Evolutionary conservation across 495 filamentous ascomycete genomes (phyloP), one percentile per base, ranked within the genome.

Genomic region (Paragyromitra xinjiangensis): DNA sequence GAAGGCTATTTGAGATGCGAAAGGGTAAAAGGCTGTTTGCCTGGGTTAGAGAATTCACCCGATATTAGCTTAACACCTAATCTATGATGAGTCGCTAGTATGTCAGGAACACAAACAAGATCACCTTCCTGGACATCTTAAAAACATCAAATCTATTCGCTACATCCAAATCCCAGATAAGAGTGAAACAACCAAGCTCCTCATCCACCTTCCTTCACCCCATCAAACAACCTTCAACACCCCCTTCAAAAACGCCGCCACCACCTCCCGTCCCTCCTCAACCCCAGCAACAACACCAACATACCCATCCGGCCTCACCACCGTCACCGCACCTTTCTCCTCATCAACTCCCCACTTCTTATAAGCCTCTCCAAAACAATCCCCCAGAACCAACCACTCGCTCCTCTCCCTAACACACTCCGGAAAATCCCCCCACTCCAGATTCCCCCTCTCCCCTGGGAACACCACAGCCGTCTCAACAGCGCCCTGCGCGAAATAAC

Each of bases 241-340:
- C 4, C 56, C 45, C 19, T 37, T 14, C 45, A 75, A 40, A 45
- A 70, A 75, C 34, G 14, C 26, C 44, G 75, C 45, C 7, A 81
- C 79, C 4, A 39, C 42, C 34, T 29, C 37, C 59, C 42, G 37
- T 51, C 64, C 75, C 12, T 40, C 64, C 11, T 78, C 78, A 12
- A 82, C 77, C 76, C 85, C 84, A 11, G 91, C 86, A 29, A 88
- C 87, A 78, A 87, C 88, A 12, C 89, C 90, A 67, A 92, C 87
- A 85, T 92, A 91, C 77, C 89, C 89, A 85, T 93, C 91, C 5
- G 91, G 91, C 70, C 91, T 86, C 51, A 91, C 89, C 42, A 92
- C 87, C 3, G 89, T 87, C 29, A 92, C 83, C 72, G 86, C 90
- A 19, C 91, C 91, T 72, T 84, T 85, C 14, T 37, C 26, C 45